Evolutionary conservation across 2,329 filamentous ascomycete genomes (phyloP).

Genomic region (Cadophora sp.): DNA sequence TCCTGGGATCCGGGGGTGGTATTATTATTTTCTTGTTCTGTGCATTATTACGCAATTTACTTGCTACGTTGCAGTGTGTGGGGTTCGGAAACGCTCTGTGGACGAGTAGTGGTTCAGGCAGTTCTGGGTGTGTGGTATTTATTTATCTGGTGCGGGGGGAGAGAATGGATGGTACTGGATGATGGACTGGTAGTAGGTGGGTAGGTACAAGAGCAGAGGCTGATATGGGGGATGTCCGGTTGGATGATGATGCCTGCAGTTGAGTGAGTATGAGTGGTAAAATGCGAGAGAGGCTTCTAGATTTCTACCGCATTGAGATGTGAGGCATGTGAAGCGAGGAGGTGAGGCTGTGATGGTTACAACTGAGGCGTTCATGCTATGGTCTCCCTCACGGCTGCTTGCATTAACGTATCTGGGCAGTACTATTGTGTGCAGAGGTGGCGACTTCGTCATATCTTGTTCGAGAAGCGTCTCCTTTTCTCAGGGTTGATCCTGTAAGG

Average conservation of each 20-base stretch:
- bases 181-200: not conserved
- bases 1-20: not conserved
- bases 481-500: not conserved
- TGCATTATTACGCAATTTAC: conserved; percentile 3
- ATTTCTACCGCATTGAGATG: conserved; percentile 16
- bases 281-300: not conserved
- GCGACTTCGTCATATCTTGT: conserved; percentile 2
- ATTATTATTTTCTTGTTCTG: not conserved
- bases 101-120: not conserved
- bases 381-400: not conserved
- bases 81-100: not conserved
- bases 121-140: conserved; percentile 1
- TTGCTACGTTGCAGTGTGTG: conserved; percentile 11
- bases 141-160: not conserved
- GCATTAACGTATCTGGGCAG: not conserved
- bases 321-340: conserved; percentile 10
- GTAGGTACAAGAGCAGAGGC: not conserved
- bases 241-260: not conserved
- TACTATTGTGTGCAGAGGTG: not conserved
- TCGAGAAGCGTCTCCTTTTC: not conserved
- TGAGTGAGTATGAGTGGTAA: not conserved
- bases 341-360: conserved; percentile 2
- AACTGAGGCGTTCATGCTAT: conserved; percentile 9
- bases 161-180: not conserved
- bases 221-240: conserved; percentile 3